Conservation (phyloP, 1,139 yeast species). For the Casaregolazyma lundiana region DNA sequence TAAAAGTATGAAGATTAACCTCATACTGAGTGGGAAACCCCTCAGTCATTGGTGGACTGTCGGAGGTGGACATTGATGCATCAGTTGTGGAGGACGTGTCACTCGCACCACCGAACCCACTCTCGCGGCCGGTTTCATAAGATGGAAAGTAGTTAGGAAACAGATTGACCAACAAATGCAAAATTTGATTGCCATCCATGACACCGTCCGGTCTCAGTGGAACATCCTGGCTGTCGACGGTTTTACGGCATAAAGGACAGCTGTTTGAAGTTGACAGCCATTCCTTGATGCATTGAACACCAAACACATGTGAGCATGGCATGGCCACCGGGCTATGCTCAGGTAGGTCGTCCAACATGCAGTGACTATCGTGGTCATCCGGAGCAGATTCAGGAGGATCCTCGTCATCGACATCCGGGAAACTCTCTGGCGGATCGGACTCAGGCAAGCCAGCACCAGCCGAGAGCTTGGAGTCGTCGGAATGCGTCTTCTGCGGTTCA, state of each 20-base stretch:
- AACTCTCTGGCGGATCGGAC: conserved; percentile 8
- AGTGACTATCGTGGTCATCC: conserved; percentile 3
- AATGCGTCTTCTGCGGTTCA: conserved; percentile 10
- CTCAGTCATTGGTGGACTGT: neutral
- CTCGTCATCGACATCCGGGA: conserved; percentile 9
- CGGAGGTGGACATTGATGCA: neutral
- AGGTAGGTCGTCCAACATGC: conserved; percentile 2
- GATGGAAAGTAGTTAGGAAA: conserved; percentile 8
- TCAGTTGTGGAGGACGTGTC: conserved; percentile 2
- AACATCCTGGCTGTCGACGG: conserved; percentile 39
- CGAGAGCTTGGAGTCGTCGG: neutral
- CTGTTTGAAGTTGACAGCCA: conserved; percentile 69
- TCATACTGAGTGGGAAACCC: neutral
- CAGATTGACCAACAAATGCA: conserved; percentile 7
- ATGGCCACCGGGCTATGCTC: conserved; percentile 60
- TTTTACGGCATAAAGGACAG: conserved; percentile 76
- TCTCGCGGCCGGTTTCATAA: conserved; percentile 3
- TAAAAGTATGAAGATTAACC: conserved; percentile 1
- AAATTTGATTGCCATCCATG: neutral
- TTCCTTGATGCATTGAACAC: conserved; percentile 63
- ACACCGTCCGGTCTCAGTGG: conserved; percentile 2
- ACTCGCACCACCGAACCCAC: neutral
- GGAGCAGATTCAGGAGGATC: conserved; percentile 20
- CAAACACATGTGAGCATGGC: conserved; percentile 82
- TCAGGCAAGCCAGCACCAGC: neutral